phyloP scores from a whole-genome alignment of 768 basidiomycete species.

The Cantharellus anzutake region DNA sequence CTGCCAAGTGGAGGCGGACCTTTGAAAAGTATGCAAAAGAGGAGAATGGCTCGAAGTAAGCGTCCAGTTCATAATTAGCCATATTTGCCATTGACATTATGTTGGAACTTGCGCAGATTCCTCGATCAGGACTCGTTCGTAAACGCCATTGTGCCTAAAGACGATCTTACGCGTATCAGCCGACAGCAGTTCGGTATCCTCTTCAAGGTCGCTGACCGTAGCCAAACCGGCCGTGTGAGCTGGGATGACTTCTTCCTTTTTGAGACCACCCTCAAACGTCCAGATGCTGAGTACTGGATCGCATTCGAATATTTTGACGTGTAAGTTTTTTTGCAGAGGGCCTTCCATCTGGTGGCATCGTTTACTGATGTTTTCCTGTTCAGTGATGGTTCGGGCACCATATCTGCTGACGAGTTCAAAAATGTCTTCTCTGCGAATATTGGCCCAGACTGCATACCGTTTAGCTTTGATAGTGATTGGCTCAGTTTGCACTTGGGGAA shows the following conservation, averaged over 20 bases:
- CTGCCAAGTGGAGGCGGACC: constrained; percentile 72
- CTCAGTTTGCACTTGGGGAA: constrained; percentile 90
- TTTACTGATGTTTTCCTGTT: not conserved
- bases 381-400: constrained; percentile 81
- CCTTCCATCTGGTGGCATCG: not conserved
- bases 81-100: constrained; percentile 4
- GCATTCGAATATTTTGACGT: constrained; percentile 93
- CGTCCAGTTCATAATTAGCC: not conserved
- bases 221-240: constrained; percentile 55
- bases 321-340: constrained; percentile 27
- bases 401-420: constrained; percentile 91
- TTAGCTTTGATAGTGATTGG: constrained; percentile 95
- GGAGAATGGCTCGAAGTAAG: constrained; percentile 60
- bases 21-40: constrained; percentile 74
- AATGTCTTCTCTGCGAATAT: constrained; percentile 69
- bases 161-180: constrained; percentile 70
- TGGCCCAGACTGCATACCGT: constrained; percentile 67
- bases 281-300: constrained; percentile 94
- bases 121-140: constrained; percentile 80
- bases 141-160: constrained; percentile 80
- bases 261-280: constrained; percentile 78
- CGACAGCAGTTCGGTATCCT: constrained; percentile 78
- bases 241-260: constrained; percentile 97
- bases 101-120: constrained; percentile 30
- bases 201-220: constrained; percentile 73